A percentile compares a stretch with the other conserved stretches of the same genome.
These are phyloP conservation scores for Ephemerocybe angulata DNA, from an alignment of 768 basidiomycete genomes.

Conservation along the genomic window DNA sequence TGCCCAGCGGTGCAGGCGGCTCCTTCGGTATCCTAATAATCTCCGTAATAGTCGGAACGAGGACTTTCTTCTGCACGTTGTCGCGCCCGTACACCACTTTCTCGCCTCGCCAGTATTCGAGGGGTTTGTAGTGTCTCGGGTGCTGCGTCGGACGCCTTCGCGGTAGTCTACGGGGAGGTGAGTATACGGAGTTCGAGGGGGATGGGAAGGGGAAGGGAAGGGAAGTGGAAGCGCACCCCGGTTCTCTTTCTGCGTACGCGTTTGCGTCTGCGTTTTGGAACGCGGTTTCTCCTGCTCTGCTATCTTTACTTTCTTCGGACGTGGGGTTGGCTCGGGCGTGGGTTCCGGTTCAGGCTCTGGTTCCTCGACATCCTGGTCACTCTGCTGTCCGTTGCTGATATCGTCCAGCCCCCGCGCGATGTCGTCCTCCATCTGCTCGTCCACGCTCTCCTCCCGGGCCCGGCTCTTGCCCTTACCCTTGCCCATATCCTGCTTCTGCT, in stretches of 20 bases:
- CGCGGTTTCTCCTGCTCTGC: slow-evolving; percentile 19
- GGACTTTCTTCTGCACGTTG: slow-evolving; percentile 31
- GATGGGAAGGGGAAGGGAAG: neutral
- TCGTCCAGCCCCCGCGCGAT: slow-evolving; percentile 40
- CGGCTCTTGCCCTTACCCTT: slow-evolving; percentile 36
- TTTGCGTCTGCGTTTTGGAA: slow-evolving; percentile 20
- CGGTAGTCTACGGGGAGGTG: too few relatives aligned
- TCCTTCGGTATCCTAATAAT: slow-evolving; percentile 56
- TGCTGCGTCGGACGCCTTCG: slow-evolving; percentile 68
- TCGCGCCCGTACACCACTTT: slow-evolving; percentile 74
- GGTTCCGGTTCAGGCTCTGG: slow-evolving; percentile 3
- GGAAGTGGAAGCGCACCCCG: slow-evolving; percentile 25
- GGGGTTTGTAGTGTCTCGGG: slow-evolving; percentile 64
- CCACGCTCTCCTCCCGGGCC: slow-evolving; percentile 38
- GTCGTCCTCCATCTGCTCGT: slow-evolving; percentile 41
- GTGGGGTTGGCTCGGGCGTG: too few relatives aligned
- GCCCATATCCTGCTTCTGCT: too few relatives aligned
- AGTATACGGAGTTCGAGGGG: neutral
- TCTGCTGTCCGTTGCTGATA: slow-evolving; percentile 17
- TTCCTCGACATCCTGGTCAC: slow-evolving; percentile 26
- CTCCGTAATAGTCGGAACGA: slow-evolving; percentile 69
- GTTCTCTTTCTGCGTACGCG: slow-evolving; percentile 39
- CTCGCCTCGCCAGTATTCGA: slow-evolving; percentile 92
- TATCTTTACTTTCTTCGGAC: slow-evolving; percentile 35
- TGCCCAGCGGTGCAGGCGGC: slow-evolving; percentile 28